phyloP scores from a whole-genome alignment of 208 protist species.

The Cochliopodium minus region DNA sequence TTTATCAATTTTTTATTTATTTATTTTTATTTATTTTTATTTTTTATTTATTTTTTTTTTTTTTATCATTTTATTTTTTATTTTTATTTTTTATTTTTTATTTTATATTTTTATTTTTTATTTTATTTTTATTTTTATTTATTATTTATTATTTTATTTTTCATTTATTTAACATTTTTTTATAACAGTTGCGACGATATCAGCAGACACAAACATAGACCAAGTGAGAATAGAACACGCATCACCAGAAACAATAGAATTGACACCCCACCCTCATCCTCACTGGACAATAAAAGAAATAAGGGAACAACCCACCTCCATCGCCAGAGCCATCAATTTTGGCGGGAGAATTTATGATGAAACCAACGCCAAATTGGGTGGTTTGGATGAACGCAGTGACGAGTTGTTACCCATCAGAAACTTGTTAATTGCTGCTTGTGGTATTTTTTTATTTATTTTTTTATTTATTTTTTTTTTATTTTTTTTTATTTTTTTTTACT shows the following conservation, averaged over 20 bases:
- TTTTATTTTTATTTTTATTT: no score
- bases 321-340: conserved; percentile 3
- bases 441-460: no score
- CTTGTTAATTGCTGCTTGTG: conserved; percentile 7
- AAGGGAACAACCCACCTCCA: neutral
- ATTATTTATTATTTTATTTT: no score
- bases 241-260: neutral
- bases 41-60: no score
- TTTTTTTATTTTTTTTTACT: no score
- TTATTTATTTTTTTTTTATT: no score
- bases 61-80: no score
- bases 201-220: conserved; percentile 9
- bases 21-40: no score
- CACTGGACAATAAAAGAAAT: conserved; percentile 10
- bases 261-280: neutral
- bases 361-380: neutral
- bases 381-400: neutral
- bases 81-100: no score
- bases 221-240: neutral
- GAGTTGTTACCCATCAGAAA: neutral
- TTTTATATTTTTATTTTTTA: no score
- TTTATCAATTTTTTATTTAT: no score
- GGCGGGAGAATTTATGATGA: neutral
- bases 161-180: no score
- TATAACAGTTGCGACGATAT: conserved; percentile 47